Evolutionary conservation across 2,329 filamentous ascomycete species (phyloP).

Genomic region (Blastomyces percursus): DNA sequence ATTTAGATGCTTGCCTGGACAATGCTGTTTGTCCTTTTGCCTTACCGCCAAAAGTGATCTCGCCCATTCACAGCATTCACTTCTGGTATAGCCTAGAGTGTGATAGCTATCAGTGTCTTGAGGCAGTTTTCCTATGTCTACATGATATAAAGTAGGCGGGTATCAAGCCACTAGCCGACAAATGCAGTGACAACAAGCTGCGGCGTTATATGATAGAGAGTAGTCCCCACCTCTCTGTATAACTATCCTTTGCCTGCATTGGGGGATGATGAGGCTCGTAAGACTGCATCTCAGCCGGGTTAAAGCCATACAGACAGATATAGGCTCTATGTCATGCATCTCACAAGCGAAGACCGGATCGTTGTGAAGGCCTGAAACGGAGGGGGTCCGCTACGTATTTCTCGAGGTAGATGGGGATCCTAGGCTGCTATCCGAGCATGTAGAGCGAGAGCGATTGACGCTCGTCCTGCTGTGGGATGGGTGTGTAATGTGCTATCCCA

Average conservation of each 20-base stretch:
- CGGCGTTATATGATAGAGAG: neutral
- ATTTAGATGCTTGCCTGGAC: neutral
- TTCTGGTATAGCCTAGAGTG: neutral
- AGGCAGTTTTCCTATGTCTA: neutral
- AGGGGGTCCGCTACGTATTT: neutral
- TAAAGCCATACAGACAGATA: neutral
- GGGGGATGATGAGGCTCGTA: neutral
- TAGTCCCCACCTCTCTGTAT: neutral
- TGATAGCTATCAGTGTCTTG: neutral
- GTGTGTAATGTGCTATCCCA: neutral
- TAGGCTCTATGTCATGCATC: too few relatives aligned
- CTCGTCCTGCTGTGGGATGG: neutral
- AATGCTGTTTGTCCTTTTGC: neutral
- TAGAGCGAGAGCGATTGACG: neutral
- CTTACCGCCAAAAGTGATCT: neutral
- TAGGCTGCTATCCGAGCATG: neutral
- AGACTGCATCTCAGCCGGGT: neutral
- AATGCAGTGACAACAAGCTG: neutral
- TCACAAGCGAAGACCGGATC: neutral
- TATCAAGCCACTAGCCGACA: neutral
- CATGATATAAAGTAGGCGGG: neutral
- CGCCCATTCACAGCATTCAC: neutral
- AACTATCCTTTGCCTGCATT: neutral
- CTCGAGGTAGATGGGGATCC: neutral
- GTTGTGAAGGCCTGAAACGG: neutral